A percentile compares a stretch with the other conserved stretches of the same genome.
These are phyloP conservation scores for Tolypocladium nubicola DNA, from an alignment of 2,329 filamentous ascomycete species.

Conservation along the genomic window DNA sequence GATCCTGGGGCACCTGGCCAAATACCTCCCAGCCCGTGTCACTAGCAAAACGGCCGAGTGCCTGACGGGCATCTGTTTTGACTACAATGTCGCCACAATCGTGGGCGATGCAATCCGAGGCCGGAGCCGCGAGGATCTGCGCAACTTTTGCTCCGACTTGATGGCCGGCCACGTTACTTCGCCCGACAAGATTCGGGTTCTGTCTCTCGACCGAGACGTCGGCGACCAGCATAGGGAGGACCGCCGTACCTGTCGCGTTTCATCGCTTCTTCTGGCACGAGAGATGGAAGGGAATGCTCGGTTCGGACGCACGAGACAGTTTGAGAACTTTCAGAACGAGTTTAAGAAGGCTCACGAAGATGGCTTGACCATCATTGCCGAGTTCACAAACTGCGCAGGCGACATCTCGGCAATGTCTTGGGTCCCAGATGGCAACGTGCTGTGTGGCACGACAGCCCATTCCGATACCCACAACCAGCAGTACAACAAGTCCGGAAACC, in stretches of 20 bases:
- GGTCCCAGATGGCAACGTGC: conserved; percentile 40
- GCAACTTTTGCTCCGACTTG: conserved; percentile 21
- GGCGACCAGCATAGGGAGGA: conserved; percentile 5
- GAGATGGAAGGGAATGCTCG: conserved; percentile 35
- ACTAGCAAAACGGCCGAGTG: conserved; percentile 7
- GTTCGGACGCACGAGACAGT: conserved; percentile 28
- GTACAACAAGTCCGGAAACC: conserved; percentile 55
- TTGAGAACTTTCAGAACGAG: conserved; percentile 33
- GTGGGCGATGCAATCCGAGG: conserved; percentile 11
- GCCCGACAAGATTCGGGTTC: conserved; percentile 7
- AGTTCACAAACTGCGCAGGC: conserved; percentile 52
- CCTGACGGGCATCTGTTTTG: conserved; percentile 9
- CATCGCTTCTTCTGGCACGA: conserved; percentile 35
- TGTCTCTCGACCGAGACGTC: conserved; percentile 13
- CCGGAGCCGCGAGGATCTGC: conserved; percentile 15
- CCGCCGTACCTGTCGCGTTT: conserved; percentile 15
- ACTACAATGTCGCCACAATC: conserved; percentile 13
- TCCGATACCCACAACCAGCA: conserved; percentile 54
- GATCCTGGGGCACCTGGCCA: conserved; percentile 5
- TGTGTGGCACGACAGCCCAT: conserved; percentile 54
- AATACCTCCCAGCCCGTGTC: conserved; percentile 5
- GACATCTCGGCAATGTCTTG: conserved; percentile 50
- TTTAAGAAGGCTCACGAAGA: conserved; percentile 40
- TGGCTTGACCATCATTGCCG: conserved; percentile 33
- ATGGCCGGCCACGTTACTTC: conserved; percentile 8